Base-by-base conservation (phyloP, 768 basidiomycete genomes). In the Mycena belliarum region DNA sequence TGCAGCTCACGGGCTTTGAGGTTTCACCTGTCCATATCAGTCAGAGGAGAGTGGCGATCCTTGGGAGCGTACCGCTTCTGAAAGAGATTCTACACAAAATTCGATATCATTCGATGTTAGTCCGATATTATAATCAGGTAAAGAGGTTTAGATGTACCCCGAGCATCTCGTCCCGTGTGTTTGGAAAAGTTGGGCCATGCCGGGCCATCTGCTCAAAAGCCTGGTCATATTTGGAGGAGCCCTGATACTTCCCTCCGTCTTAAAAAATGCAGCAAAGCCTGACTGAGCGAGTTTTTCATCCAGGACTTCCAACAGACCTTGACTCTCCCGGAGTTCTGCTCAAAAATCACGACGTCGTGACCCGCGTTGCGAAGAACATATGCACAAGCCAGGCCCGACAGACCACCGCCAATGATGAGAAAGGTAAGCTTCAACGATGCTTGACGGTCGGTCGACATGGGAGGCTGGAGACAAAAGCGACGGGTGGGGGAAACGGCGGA, bases 361-460 rank as follows among this genome's bases (percentile, higher is more conserved):
- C 59, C 59, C 8, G 59, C 42, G 21, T 28, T 26, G 3, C 63
- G 70, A 24, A 75, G 60, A 29, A 73, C 66, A 50, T 68, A 70
- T 38, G 70, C 74, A 25, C 68, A 59, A 6, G 70, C 62, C 4
- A 76, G 68, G 18, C 74, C 74, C 14, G 70, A 70, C 49, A 75
- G 68, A 1, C 73, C 73, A 12, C 68, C 73, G 5, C 73, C 75
- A 23, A 76, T 59, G 50, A 76, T 67, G 29, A 76, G 63, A 25
- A 72, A 65, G 53, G 73, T 73, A 68, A 76, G 70, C 45, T 21
- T 33, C 21, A 55, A 18, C 14, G 40, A 4, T 12, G 38, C 37
- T 33, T 42, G 20, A 26, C 18, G n/a, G 10, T 47, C 26, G 28
- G 21, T 1, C 11, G 54, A 44, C 54, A 55, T 55, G 54, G n/a